Evolutionary conservation across 371 early-diverging fungal species (phyloP), one percentile per base, ranked within the genome.

Genomic region (Rhizopus delemar): DNA sequence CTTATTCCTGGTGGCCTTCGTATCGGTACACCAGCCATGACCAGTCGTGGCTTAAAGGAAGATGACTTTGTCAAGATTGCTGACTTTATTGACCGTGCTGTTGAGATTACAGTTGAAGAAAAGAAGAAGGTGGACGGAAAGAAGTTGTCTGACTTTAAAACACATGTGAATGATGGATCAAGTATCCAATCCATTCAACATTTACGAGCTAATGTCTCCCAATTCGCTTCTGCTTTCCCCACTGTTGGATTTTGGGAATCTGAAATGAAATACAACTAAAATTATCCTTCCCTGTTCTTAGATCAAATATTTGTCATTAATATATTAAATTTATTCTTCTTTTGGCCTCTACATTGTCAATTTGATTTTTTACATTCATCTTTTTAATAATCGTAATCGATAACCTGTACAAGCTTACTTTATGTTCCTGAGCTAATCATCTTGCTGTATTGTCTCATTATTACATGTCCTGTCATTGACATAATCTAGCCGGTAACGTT

Each of bases 1-100:
- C 79, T 94, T 35, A 89, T 88, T 35, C 97, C 97, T 58, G 95
- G 96, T 58, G 97, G 95, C 73, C 90, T 90, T 60, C 91, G 97
- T 70, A 71, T 96, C 36, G 97, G 97, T 60, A 82, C 94, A 3
- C 81, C 93, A 43, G 94, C 96, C 15, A 81, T 97, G 71, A 96
- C 97, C 38, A 91, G 93, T 50, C 88, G 97, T 51, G 91, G 90
- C 8, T 88, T 97, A 80, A 90, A 89, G 71, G 91, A 93, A 78
- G 74, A 74, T 8, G 96, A 96, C 69, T 89, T 95, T 72, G 86
- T 83, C 69, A 82, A 85, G 75, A 90, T 95, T 38, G 95, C 86
- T 55, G 90, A 89, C 38, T 87, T 88, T 77, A 78, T 98, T 65
- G 86, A 91, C 84, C 90, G 92, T 69, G 93, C 91, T 46, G 94